A percentile compares a stretch with the other conserved stretches of the same genome.
These are phyloP conservation scores for Ustilago loliicola DNA, from an alignment of 1,284 basidiomycete genomes.

Conservation along the genomic window DNA sequence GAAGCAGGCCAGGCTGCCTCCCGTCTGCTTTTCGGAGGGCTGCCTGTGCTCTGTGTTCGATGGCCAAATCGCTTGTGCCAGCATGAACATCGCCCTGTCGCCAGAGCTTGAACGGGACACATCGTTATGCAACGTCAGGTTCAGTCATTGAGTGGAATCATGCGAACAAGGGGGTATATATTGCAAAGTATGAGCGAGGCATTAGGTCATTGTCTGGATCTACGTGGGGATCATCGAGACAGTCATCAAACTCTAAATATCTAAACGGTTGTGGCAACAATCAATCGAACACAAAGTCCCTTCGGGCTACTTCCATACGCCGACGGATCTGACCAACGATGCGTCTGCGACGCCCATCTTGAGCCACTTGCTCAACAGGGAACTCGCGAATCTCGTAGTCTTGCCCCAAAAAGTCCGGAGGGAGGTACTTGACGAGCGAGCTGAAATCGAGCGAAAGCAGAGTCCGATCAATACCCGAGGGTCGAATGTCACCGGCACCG, in stretches of 20 bases:
- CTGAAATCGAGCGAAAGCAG: slow-evolving; percentile 58
- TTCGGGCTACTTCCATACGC: slow-evolving; percentile 62
- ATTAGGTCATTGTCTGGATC: not conserved
- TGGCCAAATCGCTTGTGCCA: not conserved
- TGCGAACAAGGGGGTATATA: not conserved
- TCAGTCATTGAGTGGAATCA: not conserved
- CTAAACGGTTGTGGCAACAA: no score
- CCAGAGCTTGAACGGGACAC: not conserved
- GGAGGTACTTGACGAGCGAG: slow-evolving; percentile 57
- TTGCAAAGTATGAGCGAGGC: not conserved
- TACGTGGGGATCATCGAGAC: not conserved
- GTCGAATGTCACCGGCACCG: slow-evolving; percentile 25
- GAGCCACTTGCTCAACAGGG: slow-evolving; percentile 62
- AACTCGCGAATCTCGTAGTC: slow-evolving; percentile 64
- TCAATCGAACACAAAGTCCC: slow-evolving; percentile 64
- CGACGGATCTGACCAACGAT: slow-evolving; percentile 63
- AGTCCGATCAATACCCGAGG: slow-evolving; percentile 39
- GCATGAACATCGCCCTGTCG: not conserved
- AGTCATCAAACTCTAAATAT: not conserved
- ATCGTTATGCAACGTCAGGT: not conserved
- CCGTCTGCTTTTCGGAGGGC: no score
- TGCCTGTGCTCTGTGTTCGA: not conserved
- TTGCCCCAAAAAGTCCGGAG: slow-evolving; percentile 61
- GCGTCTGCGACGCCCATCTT: slow-evolving; percentile 56
- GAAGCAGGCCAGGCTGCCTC: no score